These are phyloP conservation scores for Chlorella sp. DNA, from an alignment of 139 green algal species.

Conservation along the genomic window DNA sequence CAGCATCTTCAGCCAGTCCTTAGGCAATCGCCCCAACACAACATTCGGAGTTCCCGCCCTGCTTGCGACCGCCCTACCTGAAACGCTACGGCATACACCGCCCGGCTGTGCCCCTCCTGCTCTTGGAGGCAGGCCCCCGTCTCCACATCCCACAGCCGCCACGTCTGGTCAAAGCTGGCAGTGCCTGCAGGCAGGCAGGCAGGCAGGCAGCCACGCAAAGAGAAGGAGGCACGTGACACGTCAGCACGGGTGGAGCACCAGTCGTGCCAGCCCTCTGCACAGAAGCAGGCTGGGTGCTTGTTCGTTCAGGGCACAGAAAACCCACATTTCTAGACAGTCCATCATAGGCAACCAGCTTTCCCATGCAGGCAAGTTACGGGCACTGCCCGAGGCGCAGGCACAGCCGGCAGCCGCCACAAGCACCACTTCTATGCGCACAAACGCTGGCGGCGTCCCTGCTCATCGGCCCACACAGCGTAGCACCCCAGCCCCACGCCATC, in stretches of 20 bases:
- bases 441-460: too few relatives aligned
- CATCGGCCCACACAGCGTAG: not conserved
- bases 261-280: too few relatives aligned
- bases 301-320: too few relatives aligned
- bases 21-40: too few relatives aligned
- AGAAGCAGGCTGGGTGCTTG: too few relatives aligned
- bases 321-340: too few relatives aligned
- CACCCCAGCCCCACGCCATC: not conserved
- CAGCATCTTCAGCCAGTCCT: too few relatives aligned
- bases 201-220: conserved; percentile 4
- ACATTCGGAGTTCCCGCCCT: too few relatives aligned
- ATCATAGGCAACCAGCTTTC: too few relatives aligned
- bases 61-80: conserved; percentile 54
- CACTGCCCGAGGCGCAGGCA: too few relatives aligned
- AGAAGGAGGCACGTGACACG: not conserved
- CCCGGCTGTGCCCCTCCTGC: conserved; percentile 95
- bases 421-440: not conserved
- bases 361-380: too few relatives aligned
- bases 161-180: conserved; percentile 93
- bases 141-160: conserved; percentile 95
- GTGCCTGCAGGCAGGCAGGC: conserved; percentile 63
- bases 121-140: conserved; percentile 87
- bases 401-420: too few relatives aligned
- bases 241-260: not conserved
- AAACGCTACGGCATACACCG: conserved; percentile 94